phyloP scores from a whole-genome alignment of 192 early-diverging fungal species.

The Rhizoclosmatium sp. region DNA sequence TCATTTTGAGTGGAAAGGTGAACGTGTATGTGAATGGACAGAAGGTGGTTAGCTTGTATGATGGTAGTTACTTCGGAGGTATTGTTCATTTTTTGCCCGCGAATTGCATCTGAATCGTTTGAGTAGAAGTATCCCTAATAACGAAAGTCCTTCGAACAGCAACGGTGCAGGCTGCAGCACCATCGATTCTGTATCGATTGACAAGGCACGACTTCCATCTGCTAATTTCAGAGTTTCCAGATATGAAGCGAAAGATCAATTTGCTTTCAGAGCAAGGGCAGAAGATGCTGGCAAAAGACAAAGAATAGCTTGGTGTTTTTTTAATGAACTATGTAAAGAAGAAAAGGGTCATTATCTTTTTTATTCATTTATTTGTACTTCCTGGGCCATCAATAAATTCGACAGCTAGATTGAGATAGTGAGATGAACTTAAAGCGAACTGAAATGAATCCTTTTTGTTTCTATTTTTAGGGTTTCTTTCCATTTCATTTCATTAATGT shows the following conservation, averaged over 20 bases:
- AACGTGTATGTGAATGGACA: slow-evolving; percentile 49
- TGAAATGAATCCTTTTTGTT: too few species aligned
- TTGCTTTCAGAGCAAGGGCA: neutral
- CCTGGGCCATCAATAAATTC: too few species aligned
- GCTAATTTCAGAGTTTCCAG: slow-evolving; percentile 6
- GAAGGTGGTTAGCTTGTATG: slow-evolving; percentile 34
- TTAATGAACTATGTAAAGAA: too few species aligned
- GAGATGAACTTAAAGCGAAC: too few species aligned
- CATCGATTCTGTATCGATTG: slow-evolving; percentile 3
- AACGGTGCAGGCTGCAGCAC: slow-evolving; percentile 9
- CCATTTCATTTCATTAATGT: too few species aligned
- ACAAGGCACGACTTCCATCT: slow-evolving; percentile 3
- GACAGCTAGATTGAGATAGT: too few species aligned
- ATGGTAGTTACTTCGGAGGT: slow-evolving; percentile 27
- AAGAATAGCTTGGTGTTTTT: too few species aligned
- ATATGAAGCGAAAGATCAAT: slow-evolving; percentile 2
- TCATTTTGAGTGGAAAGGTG: slow-evolving; percentile 52
- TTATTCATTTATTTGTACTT: too few species aligned
- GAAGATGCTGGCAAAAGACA: neutral
- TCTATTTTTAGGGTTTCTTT: too few species aligned
- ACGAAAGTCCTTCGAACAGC: slow-evolving; percentile 4
- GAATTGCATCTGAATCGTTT: neutral
- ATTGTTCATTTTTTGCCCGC: neutral
- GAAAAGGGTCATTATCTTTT: too few species aligned
- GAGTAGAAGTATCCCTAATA: slow-evolving; percentile 12